phyloP scores from a whole-genome alignment of 192 early-diverging fungal species.

The Mortierella hygrophila region DNA sequence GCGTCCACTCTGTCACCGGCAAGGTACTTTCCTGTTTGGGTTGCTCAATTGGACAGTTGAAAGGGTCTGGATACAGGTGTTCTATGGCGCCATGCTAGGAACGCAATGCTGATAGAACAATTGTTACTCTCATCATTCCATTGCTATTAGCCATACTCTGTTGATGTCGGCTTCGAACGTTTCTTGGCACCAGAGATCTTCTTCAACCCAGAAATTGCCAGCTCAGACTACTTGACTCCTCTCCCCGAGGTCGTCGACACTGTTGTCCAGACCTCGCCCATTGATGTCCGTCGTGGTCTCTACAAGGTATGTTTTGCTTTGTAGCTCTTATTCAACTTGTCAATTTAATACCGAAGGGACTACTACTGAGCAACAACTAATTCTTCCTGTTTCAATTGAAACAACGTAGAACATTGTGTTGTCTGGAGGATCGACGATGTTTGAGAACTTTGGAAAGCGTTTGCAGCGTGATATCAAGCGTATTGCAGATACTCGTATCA shows the following conservation, averaged over 20 bases:
- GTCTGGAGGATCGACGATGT: constrained; percentile 99
- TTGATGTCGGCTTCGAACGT: constrained; percentile 98
- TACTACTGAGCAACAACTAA: not conserved
- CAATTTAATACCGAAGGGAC: too few species aligned
- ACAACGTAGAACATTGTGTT: constrained; percentile 92
- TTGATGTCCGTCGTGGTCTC: constrained; percentile 95
- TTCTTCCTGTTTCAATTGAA: not conserved
- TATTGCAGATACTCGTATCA: constrained; percentile 80
- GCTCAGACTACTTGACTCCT: constrained; percentile 96
- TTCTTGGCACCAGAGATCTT: constrained; percentile 99
- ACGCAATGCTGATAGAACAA: not conserved
- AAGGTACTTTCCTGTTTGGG: constrained; percentile 63
- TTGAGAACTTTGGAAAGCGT: constrained; percentile 95
- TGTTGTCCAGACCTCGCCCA: constrained; percentile 96
- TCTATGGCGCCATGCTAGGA: not conserved
- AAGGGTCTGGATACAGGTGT: not conserved
- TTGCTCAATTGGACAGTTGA: not conserved
- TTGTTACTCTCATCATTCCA: not conserved
- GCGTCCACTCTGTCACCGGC: constrained; percentile 87
- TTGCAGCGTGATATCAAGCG: constrained; percentile 96
- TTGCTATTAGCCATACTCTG: constrained; percentile 79
- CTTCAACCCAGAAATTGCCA: constrained; percentile 98
- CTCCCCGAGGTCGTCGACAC: constrained; percentile 96
- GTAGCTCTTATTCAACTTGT: too few species aligned
- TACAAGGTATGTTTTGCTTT: constrained; percentile 77